These are phyloP conservation scores for Wickerhamomyces bisporus DNA, from an alignment of 805 yeast species.

Conservation along the genomic window DNA sequence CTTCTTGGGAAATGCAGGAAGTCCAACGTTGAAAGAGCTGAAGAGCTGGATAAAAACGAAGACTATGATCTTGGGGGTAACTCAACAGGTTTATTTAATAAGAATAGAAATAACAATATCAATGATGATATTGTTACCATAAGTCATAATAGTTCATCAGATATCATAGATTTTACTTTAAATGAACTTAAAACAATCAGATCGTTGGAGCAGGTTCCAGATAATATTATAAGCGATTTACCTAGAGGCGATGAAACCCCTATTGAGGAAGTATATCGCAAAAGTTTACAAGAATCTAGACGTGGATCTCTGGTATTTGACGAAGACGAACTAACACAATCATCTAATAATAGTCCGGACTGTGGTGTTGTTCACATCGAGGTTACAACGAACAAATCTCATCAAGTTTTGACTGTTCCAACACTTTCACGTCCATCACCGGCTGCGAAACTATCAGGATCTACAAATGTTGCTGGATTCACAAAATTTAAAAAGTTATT, in stretches of 20 bases:
- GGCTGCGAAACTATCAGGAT: constrained; percentile 10
- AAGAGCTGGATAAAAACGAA: constrained; percentile 20
- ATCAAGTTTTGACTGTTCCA: constrained; percentile 3
- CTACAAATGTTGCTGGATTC: too few relatives aligned
- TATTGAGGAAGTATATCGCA: constrained; percentile 16
- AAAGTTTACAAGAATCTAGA: constrained; percentile 10
- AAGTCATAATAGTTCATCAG: too few relatives aligned
- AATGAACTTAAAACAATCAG: not conserved
- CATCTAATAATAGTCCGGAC: not conserved
- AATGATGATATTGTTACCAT: constrained; percentile 15
- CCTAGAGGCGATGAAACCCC: constrained; percentile 22
- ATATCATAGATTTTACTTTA: too few relatives aligned
- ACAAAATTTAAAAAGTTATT: constrained; percentile 16
- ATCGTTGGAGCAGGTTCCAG: constrained; percentile 2
- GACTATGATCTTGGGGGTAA: constrained; percentile 8
- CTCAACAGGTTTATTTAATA: constrained; percentile 9
- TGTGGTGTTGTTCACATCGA: not conserved
- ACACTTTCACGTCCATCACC: constrained; percentile 14
- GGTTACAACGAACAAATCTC: constrained; percentile 3
- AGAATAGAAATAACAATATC: constrained; percentile 7
- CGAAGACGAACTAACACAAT: not conserved
- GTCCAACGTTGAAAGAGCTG: constrained; percentile 24
- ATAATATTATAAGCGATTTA: not conserved
- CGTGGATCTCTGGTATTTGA: not conserved
- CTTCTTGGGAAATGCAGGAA: constrained; percentile 17